Evolutionary conservation across 164 flowering plant genomes (phyloP).

Genomic region (Malania oleifera): DNA sequence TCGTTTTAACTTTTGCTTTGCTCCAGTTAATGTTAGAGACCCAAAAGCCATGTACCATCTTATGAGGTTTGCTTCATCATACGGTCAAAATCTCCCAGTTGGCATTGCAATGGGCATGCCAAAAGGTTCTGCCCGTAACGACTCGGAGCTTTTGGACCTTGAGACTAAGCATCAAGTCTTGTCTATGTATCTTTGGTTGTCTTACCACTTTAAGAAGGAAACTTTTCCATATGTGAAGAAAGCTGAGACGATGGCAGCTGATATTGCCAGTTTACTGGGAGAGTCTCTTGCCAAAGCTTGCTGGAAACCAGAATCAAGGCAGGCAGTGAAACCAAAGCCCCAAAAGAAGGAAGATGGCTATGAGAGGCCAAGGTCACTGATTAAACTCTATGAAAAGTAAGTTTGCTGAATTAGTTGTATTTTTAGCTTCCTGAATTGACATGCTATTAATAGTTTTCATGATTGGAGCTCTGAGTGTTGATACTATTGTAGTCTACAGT

Average conservation of each 20-base stretch:
- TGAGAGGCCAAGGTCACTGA: slow-evolving; percentile 59
- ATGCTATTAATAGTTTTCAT: neutral
- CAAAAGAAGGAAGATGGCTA: slow-evolving; percentile 39
- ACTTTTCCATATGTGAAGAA: slow-evolving; percentile 64
- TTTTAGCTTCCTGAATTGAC: neutral
- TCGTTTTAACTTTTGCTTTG: slow-evolving; percentile 93
- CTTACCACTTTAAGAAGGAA: slow-evolving; percentile 67
- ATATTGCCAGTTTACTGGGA: slow-evolving; percentile 71
- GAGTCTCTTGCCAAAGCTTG: slow-evolving; percentile 64
- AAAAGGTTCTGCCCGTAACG: slow-evolving; percentile 67
- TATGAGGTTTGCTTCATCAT: slow-evolving; percentile 64
- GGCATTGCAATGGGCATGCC: slow-evolving; percentile 95
- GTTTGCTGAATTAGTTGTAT: slow-evolving; percentile 13
- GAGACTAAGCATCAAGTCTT: slow-evolving; percentile 89
- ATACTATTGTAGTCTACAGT: too few relatives aligned
- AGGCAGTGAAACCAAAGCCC: slow-evolving; percentile 35
- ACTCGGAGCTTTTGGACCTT: slow-evolving; percentile 80
- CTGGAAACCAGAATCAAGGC: slow-evolving; percentile 83
- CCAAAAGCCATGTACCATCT: slow-evolving; percentile 97
- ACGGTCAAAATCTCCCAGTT: slow-evolving; percentile 66
- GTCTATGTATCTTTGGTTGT: slow-evolving; percentile 90
- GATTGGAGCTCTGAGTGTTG: neutral
- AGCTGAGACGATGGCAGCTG: slow-evolving; percentile 76
- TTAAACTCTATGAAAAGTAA: slow-evolving; percentile 42
- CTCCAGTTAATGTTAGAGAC: slow-evolving; percentile 85